Evolutionary conservation across 225 moss, liverwort and hornwort species (phyloP).

Genomic region (Lunularia cruciata): DNA sequence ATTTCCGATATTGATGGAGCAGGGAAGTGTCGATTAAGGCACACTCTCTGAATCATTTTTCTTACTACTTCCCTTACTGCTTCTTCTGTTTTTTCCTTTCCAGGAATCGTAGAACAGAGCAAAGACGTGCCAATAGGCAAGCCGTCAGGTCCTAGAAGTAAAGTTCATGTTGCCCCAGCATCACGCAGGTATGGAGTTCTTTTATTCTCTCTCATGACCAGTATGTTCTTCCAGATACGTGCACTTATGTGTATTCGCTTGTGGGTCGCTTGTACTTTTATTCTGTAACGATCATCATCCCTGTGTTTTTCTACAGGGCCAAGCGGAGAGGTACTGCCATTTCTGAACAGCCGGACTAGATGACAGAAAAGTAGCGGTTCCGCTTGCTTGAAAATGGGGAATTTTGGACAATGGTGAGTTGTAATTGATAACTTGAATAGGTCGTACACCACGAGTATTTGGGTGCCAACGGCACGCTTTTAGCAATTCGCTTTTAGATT

Average conservation of each 20-base stretch:
- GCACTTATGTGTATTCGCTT: background rate
- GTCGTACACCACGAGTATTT: too few relatives aligned
- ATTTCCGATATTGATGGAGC: too few relatives aligned
- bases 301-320: constrained; percentile 23
- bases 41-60: too few relatives aligned
- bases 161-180: constrained; percentile 59
- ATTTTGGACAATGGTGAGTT: too few relatives aligned
- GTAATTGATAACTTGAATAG: too few relatives aligned
- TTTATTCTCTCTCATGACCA: background rate
- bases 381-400: too few relatives aligned
- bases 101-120: constrained; percentile 30
- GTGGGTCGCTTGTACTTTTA: background rate
- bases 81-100: background rate
- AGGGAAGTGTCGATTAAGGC: too few relatives aligned
- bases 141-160: constrained; percentile 40
- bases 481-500: too few relatives aligned
- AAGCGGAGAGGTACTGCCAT: constrained; percentile 61
- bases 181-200: constrained; percentile 40
- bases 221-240: background rate
- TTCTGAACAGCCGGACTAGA: constrained; percentile 35
- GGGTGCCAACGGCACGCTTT: too few relatives aligned
- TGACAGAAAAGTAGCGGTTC: too few relatives aligned
- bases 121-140: constrained; percentile 44
- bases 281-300: background rate
- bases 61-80: too few relatives aligned